Evolutionary conservation across 148 eudicot species (phyloP), one percentile per base, ranked within the genome.

Genomic region (Limonium bicolor): DNA sequence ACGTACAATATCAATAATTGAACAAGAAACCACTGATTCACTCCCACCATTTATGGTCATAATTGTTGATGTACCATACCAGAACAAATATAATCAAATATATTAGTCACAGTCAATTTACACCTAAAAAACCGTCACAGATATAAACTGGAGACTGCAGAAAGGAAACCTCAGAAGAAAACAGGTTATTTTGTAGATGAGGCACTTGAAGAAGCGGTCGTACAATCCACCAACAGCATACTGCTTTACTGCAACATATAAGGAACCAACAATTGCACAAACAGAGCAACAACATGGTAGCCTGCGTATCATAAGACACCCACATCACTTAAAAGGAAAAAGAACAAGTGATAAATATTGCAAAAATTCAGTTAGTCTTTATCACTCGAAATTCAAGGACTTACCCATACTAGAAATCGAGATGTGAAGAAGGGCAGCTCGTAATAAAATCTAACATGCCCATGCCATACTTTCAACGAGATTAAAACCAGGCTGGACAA

Each of bases 181-280:
- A n/a, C n/a, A n/a, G n/a, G n/a, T n/a, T n/a, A n/a, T n/a, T n/a
- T n/a, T n/a, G n/a, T n/a, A n/a, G n/a, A n/a, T n/a, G n/a, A n/a
- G n/a, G n/a, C n/a, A n/a, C n/a, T n/a, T n/a, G n/a, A n/a, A n/a
- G n/a, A n/a, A n/a, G n/a, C n/a, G 99, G 63, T 51, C 99, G 95
- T 23, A 92, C 99, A 44, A 80, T 94, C 73, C 81, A 95, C 17
- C 99, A 95, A 31, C 88, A 85, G 55, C n/a, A n/a, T n/a, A n/a
- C n/a, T n/a, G n/a, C n/a, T n/a, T n/a, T n/a, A n/a, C n/a, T n/a
- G n/a, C n/a, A n/a, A n/a, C 69, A 68, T 15, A 64, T 46, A 48
- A 45, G 34, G 58, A 62, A 50, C 84, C 81, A 68, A 42, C 28
- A 50, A 21, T 48, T 66, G 42, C 58, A 55, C 29, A 42, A 49